Base-by-base conservation (phyloP, 495 filamentous ascomycete species). In the Daldinia concentrica region DNA sequence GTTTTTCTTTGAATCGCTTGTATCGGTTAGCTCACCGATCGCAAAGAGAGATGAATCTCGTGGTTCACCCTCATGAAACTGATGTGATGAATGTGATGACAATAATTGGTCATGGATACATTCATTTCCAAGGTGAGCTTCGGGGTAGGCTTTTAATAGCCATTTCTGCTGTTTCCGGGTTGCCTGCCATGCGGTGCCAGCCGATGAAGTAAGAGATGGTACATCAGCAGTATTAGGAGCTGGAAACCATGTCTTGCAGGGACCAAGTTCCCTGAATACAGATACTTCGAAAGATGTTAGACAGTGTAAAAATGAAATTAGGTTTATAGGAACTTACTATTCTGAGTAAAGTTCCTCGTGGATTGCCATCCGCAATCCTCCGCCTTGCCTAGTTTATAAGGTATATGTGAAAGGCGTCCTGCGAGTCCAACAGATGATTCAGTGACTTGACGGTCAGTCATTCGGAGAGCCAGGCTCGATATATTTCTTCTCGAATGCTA, bases 241-340 rank as follows among this genome's bases (percentile, higher is more conserved):
- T 51, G 60, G 58, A 58, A 75, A 69, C 82, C 82, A 84, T 71
- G 73, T 76, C 6, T 68, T 69, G 50, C 72, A 77, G 50, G 76
- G 73, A 4, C 79, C 77, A n/a, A 84, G 72, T 59, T 80, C 78
- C 34, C 76, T 80, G 50, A 84, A 81, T 59, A 72, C 72, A 54
- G 80, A 78, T 6, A 76, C 82, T 84, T 70, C 11, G 14, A 22
- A 34, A 9, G 9, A 51, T 43, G 68, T 79, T 65, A 79, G 74
- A 61, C 8, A 30, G 51, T 45, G 45, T n/a, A 52, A 22, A 43
- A 51, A 26, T 12, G 30, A 48, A 34, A 29, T 30, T 1, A 24
- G 17, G 39, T 19, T 50, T 32, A 50, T 39, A 29, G 29, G 32
- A 22, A 73, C 70, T 24, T 65, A 77, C 76, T 60, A 67, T 39